Evolutionary conservation across 2,329 filamentous ascomycete genomes (phyloP).

Genomic region (Zymoseptoria ardabiliae): DNA sequence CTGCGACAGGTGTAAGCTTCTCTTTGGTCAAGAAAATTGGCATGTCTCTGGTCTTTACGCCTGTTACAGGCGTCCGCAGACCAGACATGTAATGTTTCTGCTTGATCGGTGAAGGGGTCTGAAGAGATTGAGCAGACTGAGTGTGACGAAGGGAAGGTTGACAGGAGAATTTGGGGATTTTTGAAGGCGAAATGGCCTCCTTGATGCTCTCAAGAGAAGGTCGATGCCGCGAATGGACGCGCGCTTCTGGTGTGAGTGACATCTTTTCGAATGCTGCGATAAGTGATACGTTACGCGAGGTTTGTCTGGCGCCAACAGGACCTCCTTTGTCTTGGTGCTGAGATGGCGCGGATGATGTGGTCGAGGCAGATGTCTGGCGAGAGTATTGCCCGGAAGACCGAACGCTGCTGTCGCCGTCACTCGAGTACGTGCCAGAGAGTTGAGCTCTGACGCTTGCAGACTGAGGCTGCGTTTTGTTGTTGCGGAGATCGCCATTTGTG

Average conservation of each 20-base stretch:
- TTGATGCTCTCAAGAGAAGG: slow-evolving; percentile 28
- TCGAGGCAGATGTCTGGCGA: slow-evolving; percentile 19
- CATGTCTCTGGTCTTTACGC: slow-evolving; percentile 39
- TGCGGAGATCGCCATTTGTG: slow-evolving; percentile 24
- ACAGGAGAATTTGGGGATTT: slow-evolving; percentile 30
- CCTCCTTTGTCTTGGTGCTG: slow-evolving; percentile 15
- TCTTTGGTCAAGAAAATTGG: slow-evolving; percentile 62
- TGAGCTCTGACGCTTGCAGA: slow-evolving; percentile 22
- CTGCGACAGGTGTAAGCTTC: slow-evolving; percentile 44
- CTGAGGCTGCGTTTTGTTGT: slow-evolving; percentile 9
- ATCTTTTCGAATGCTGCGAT: slow-evolving; percentile 23
- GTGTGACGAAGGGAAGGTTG: slow-evolving; percentile 24
- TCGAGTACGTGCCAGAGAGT: slow-evolving; percentile 21
- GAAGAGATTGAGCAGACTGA: slow-evolving; percentile 24
- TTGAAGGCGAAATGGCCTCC: slow-evolving; percentile 26
- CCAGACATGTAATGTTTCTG: slow-evolving; percentile 20
- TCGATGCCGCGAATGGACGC: slow-evolving; percentile 18
- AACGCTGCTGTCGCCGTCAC: slow-evolving; percentile 14
- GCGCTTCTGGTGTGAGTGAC: slow-evolving; percentile 19
- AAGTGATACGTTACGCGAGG: slow-evolving; percentile 26
- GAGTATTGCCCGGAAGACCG: slow-evolving; percentile 13
- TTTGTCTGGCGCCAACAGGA: slow-evolving; percentile 18
- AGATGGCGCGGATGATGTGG: slow-evolving; percentile 12
- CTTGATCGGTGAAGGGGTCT: slow-evolving; percentile 25
- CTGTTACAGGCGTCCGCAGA: slow-evolving; percentile 22